Evolutionary conservation across 2,329 filamentous ascomycete genomes (phyloP), one percentile per base, ranked within the genome.

Genomic region (Botrytis elliptica): DNA sequence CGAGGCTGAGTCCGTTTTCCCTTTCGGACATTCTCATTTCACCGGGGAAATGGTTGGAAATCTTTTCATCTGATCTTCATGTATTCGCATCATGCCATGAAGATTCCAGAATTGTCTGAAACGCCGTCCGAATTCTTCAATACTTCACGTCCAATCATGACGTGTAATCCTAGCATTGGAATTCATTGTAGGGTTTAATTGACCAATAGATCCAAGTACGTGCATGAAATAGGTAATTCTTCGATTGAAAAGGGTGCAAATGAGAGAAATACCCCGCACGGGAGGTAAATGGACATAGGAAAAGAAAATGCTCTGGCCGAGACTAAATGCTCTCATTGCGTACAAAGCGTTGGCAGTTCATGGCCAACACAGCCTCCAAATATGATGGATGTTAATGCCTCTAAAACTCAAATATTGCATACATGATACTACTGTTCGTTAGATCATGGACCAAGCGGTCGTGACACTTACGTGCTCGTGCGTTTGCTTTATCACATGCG

Each of bases 1-100:
- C 66, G 66, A 69, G 66, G 66, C 66, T 69, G 66, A 42, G 66
- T 57, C n/a, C 66, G 38, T 44, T 57, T 57, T 57, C 16, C 20
- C 18, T 38, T 55, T 12, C 14, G 22, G 46, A 38, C n/a, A 10
- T 55, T 38, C n/a, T 29, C 14, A 55, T 29, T 40, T 67, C 22
- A 55, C 65, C 46, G 46, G 52, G 16, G 36, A 29, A 49, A 22
- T 40, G 65, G 33, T 29, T 40, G 36, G 42, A 38, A n/a, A 38
- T 25, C 44, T n/a, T 16, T 46, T 52, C 49, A 10, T 25, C 49
- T 6, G 49, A 55, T 60, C 22, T 38, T 22, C 29, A 29, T 66
- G 9, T 49, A 14, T 49, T 67, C 44, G 29, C n/a, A 62, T 40
- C 12, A 66, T 55, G 16, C 14, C 65, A 40, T 40, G 25, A 33